Percentiles rank a stretch among this genome's conserved stretches.
These are phyloP conservation scores for Venustampulla echinocandica DNA, from an alignment of 495 filamentous ascomycete genomes.

Conservation along the genomic window DNA sequence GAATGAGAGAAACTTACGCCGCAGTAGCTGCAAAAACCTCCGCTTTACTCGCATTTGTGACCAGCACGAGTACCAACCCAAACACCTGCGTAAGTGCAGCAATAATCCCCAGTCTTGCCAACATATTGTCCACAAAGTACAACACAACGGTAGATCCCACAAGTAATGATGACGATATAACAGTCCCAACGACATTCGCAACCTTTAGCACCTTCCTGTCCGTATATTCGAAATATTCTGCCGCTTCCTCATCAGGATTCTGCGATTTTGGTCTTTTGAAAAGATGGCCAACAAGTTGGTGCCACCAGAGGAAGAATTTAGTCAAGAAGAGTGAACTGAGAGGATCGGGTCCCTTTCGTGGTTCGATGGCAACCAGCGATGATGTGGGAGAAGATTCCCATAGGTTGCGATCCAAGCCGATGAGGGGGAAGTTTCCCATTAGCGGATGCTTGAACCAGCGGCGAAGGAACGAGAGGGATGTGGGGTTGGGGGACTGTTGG, in stretches of 20 bases:
- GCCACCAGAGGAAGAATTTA: neutral
- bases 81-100: neutral
- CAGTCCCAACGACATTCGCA: conserved; percentile 2
- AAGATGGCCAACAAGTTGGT: neutral
- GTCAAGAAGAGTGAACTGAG: neutral
- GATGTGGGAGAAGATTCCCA: neutral
- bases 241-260: neutral
- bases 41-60: conserved; percentile 5
- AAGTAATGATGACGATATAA: conserved; percentile 1
- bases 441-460: neutral
- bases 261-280: neutral
- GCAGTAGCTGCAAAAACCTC: conserved; percentile 3
- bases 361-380: neutral
- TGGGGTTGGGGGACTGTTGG: neutral
- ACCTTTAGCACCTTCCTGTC: neutral
- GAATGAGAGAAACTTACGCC: neutral
- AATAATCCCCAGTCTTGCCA: neutral
- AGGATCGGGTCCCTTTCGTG: neutral
- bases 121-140: conserved; percentile 3
- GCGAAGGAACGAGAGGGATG: neutral
- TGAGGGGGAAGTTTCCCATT: neutral
- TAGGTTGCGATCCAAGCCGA: neutral
- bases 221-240: neutral
- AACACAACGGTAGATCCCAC: neutral
- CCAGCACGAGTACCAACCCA: neutral